Evolutionary conservation across 371 early-diverging fungal species (phyloP).

Genomic region (Mortierella sp.): DNA sequence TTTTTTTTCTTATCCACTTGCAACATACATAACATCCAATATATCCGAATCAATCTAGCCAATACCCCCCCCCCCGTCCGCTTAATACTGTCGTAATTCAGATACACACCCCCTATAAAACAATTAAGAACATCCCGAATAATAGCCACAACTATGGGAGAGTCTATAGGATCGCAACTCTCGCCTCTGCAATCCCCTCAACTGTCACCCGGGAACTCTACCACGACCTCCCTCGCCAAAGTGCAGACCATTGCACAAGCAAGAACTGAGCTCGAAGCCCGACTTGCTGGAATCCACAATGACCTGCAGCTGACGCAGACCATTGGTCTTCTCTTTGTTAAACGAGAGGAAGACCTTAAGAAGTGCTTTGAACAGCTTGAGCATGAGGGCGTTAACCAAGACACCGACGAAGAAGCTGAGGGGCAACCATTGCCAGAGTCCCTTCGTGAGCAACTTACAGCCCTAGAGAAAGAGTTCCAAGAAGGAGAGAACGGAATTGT

Average conservation of each 20-base stretch:
- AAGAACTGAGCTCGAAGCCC: slow-evolving; percentile 39
- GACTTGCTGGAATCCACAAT: slow-evolving; percentile 37
- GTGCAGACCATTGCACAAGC: slow-evolving; percentile 46
- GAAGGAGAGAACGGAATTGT: slow-evolving; percentile 48
- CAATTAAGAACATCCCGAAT: background rate
- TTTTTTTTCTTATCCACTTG: too few species aligned
- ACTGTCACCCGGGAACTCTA: slow-evolving; percentile 12
- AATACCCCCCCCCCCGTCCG: background rate
- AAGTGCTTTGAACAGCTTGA: slow-evolving; percentile 41
- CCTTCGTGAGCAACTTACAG: slow-evolving; percentile 39
- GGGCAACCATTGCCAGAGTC: slow-evolving; percentile 32
- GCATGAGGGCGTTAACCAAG: slow-evolving; percentile 1
- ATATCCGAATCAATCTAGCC: background rate
- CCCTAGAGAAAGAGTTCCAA: slow-evolving; percentile 47
- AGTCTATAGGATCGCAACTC: slow-evolving; percentile 19
- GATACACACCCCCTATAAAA: background rate
- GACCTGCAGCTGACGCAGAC: slow-evolving; percentile 52
- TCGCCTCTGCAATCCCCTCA: slow-evolving; percentile 18
- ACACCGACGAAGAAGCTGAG: slow-evolving; percentile 5
- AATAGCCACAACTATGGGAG: slow-evolving; percentile 26
- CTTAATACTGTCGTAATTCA: too few species aligned
- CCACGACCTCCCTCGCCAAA: slow-evolving; percentile 18
- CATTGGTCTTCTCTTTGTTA: slow-evolving; percentile 51
- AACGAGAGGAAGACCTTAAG: slow-evolving; percentile 53
- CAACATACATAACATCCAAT: too few species aligned